A percentile compares a stretch with the other conserved stretches of the same genome.
phyloP scores from a whole-genome alignment of 1,139 yeast genomes.

The Pichia sp. region DNA sequence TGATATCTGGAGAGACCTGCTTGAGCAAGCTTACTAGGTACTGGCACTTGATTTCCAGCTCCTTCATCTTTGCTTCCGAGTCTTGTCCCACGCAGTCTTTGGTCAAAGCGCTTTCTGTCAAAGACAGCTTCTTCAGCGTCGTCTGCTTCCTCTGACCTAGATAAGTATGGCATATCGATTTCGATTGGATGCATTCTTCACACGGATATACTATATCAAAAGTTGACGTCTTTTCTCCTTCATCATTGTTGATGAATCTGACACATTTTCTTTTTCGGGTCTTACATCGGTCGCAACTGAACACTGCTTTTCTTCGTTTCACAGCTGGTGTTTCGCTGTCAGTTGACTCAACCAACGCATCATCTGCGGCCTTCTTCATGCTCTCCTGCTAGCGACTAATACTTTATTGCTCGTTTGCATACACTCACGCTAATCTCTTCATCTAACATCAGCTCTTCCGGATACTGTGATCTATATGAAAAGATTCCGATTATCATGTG shows the following conservation, averaged over 20 bases:
- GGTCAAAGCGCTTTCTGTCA: not conserved
- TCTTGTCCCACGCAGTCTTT: not conserved
- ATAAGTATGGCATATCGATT: conserved; percentile 5
- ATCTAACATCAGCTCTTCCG: not conserved
- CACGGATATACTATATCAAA: conserved; percentile 3
- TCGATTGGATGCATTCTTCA: conserved; percentile 4
- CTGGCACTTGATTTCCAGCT: conserved; percentile 2
- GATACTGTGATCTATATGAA: not conserved
- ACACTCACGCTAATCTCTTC: too few species aligned
- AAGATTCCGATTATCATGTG: not conserved
- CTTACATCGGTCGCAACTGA: conserved; percentile 3
- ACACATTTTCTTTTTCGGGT: conserved; percentile 1
- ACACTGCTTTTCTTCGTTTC: conserved; percentile 1
- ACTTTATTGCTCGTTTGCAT: too few species aligned
- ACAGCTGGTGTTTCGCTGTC: not conserved
- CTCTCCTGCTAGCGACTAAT: not conserved
- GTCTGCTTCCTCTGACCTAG: conserved; percentile 4
- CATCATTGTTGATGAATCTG: not conserved
- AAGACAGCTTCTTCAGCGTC: not conserved
- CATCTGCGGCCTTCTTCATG: not conserved
- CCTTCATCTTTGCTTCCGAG: not conserved
- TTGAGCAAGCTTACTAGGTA: not conserved
- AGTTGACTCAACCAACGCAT: not conserved
- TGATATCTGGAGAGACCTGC: conserved; percentile 2
- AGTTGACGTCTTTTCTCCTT: not conserved